phyloP scores from a whole-genome alignment of 352 stramenopile genomes.

The Globisporangium cylindrosporum region DNA sequence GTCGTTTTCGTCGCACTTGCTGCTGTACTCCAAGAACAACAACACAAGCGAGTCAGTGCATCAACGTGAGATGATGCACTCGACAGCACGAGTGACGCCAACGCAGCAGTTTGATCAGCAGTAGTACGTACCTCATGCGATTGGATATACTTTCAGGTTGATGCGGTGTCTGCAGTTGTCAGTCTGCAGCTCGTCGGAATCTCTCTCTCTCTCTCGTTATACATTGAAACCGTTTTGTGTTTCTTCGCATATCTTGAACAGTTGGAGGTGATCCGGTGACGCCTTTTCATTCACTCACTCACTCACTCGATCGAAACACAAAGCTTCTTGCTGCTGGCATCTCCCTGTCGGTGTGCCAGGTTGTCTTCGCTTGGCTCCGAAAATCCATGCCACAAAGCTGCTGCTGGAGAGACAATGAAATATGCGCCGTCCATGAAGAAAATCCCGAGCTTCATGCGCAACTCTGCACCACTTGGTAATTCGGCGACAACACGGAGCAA shows the following conservation, averaged over 20 bases:
- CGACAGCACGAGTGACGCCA: not conserved
- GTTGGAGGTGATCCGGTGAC: not conserved
- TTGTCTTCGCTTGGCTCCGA: not conserved
- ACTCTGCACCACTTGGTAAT: not conserved
- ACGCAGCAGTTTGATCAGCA: not conserved
- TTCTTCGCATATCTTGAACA: no score
- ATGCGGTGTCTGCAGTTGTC: not conserved
- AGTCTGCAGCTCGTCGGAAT: not conserved
- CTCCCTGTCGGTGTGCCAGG: not conserved
- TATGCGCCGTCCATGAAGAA: constrained; percentile 17
- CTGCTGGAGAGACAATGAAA: constrained; percentile 1
- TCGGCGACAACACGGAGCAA: constrained; percentile 9
- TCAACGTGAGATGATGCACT: not conserved
- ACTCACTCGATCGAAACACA: not conserved
- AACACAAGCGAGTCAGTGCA: not conserved
- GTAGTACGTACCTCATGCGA: not conserved
- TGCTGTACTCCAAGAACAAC: not conserved
- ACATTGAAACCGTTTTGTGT: not conserved
- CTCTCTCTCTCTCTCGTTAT: not conserved
- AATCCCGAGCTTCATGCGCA: constrained; percentile 14
- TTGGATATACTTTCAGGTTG: not conserved
- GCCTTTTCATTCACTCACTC: not conserved
- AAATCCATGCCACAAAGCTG: not conserved
- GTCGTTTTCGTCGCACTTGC: not conserved
- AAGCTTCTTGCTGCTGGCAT: not conserved